These are phyloP conservation scores for Lasiosphaeria hispida DNA, from an alignment of 495 filamentous ascomycete species.

Conservation along the genomic window DNA sequence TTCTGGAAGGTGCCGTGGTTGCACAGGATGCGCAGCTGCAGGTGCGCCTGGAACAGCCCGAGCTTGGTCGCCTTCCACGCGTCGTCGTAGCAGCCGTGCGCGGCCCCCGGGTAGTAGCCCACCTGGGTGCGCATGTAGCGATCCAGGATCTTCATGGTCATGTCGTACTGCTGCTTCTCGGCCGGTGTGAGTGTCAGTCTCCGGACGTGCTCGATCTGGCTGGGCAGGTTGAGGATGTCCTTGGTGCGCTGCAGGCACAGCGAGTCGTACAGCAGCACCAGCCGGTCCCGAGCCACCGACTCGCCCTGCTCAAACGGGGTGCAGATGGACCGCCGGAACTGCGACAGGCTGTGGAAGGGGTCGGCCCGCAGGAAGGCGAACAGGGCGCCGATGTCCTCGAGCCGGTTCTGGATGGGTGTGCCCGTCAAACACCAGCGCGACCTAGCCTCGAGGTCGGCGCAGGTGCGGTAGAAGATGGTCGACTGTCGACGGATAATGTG, in stretches of 20 bases:
- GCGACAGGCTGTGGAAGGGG: conserved; percentile 35
- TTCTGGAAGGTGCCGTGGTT: conserved; percentile 49
- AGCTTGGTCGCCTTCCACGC: conserved; percentile 12
- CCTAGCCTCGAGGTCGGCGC: conserved; percentile 30
- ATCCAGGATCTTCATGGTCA: conserved; percentile 30
- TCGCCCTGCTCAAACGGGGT: conserved; percentile 28
- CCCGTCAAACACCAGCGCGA: conserved; percentile 49
- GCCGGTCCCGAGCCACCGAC: conserved; percentile 27
- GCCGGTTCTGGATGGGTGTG: conserved; percentile 50
- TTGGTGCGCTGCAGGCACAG: conserved; percentile 40
- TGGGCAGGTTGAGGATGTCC: conserved; percentile 41
- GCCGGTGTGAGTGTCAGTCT: conserved; percentile 25
- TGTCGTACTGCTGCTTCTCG: conserved; percentile 36
- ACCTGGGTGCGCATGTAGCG: conserved; percentile 31
- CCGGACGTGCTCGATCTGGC: conserved; percentile 13
- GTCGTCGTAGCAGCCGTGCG: not conserved
- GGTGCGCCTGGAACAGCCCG: conserved; percentile 38
- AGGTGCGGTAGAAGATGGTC: conserved; percentile 19
- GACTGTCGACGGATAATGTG: conserved; percentile 18
- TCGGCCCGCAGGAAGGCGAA: conserved; percentile 44
- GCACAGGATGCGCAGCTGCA: conserved; percentile 46
- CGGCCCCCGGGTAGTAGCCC: conserved; percentile 21
- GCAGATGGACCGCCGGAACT: conserved; percentile 31
- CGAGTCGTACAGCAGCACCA: conserved; percentile 36
- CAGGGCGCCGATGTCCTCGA: conserved; percentile 50